These are phyloP conservation scores for Pyricularia sp. DNA, from an alignment of 2,329 filamentous ascomycete genomes.

Conservation along the genomic window DNA sequence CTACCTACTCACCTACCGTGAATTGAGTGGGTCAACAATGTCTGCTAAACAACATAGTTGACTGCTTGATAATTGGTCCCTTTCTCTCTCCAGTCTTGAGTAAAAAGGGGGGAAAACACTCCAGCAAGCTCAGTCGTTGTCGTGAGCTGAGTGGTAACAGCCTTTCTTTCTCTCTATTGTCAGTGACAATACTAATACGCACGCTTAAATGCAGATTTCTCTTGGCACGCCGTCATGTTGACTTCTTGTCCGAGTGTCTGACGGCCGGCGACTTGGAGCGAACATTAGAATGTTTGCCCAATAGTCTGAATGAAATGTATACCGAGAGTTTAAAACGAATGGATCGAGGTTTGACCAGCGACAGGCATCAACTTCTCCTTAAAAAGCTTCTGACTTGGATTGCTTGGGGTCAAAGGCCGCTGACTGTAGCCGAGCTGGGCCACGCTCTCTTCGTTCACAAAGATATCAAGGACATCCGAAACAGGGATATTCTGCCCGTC, in stretches of 20 bases:
- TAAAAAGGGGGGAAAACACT: too few species aligned
- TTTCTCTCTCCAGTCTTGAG: too few species aligned
- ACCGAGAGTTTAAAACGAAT: not conserved
- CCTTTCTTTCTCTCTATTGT: too few species aligned
- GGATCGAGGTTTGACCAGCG: not conserved
- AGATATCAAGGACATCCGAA: not conserved
- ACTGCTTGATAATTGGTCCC: too few species aligned
- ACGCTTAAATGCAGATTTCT: not conserved
- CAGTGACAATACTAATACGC: not conserved
- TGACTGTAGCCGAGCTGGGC: not conserved
- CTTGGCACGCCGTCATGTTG: not conserved
- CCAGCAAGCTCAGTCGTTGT: too few species aligned
- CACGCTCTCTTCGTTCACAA: not conserved
- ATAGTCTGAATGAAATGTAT: not conserved
- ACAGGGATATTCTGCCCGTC: not conserved
- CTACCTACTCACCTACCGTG: too few species aligned
- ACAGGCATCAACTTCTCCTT: not conserved
- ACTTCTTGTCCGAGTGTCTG: not conserved
- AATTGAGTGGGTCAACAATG: too few species aligned
- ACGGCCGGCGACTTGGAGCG: not conserved
- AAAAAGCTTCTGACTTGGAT: not conserved
- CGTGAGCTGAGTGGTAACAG: too few species aligned
- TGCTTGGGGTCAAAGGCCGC: not conserved
- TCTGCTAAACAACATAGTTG: too few species aligned
- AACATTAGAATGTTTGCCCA: not conserved